Evolutionary conservation across 257 asterid genomes (phyloP).

Genomic region (Scutellaria baicalensis): DNA sequence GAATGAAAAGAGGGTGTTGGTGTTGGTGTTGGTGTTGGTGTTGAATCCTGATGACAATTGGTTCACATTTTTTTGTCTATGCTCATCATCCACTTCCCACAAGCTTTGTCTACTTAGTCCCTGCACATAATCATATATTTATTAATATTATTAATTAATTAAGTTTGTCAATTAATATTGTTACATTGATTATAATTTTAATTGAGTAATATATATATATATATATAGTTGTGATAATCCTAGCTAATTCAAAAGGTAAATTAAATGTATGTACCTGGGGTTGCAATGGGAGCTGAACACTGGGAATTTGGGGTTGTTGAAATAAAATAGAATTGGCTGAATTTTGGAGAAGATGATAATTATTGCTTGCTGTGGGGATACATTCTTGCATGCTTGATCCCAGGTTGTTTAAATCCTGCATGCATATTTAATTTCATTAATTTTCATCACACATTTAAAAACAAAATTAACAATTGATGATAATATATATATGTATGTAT

Average conservation of each 20-base stretch:
- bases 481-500: background rate
- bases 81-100: slow-evolving; percentile 75
- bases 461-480: background rate
- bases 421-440: background rate
- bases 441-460: background rate
- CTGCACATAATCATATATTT: slow-evolving; percentile 45
- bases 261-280: slow-evolving; percentile 1
- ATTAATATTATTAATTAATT: background rate
- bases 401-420: slow-evolving; percentile 42
- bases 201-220: no score
- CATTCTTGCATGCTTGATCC: slow-evolving; percentile 25
- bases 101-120: slow-evolving; percentile 52
- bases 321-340: slow-evolving; percentile 25
- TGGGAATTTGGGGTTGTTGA: slow-evolving; percentile 35
- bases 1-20: slow-evolving; percentile 36
- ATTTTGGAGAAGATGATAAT: slow-evolving; percentile 27
- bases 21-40: slow-evolving; percentile 41
- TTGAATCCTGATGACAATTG: slow-evolving; percentile 44
- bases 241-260: background rate
- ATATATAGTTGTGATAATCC: no score
- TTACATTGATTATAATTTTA: no score
- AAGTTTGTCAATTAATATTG: no score
- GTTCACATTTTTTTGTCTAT: slow-evolving; percentile 43
- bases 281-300: slow-evolving; percentile 7
- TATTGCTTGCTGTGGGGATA: slow-evolving; percentile 30